Base-by-base conservation (phyloP, 202 grass and related monocot species). In the Eragrostis tef region DNA sequence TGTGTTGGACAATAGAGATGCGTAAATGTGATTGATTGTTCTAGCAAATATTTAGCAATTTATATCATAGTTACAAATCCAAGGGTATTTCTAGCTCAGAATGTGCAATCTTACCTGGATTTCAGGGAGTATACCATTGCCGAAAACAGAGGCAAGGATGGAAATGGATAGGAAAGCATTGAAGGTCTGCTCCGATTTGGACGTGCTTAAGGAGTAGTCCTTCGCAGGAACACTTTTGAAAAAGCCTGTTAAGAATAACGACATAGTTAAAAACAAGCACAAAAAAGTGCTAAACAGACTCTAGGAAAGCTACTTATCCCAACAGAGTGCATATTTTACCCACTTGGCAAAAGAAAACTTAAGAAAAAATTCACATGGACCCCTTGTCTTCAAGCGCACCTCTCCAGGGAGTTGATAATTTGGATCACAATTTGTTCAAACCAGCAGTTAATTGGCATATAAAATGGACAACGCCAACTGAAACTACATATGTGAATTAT, bases 121-220 rank as follows among this genome's bases (percentile, higher is more conserved):
- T 91, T 98, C 95, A 25, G 95, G 95, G 64, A 98, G 82, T 88
- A 98, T 98, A 57, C 95, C 95, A 6, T 93, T 98, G 45, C 95
- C 95, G 67, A 93, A 94, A 71, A 93, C 90, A 0, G 95, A 89
- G 19, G 95, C 95, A 36, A 98, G 84, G 74, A 98, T 98, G 77
- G 92, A 91, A 75, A 98, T 93, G 69, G 95, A 94, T 11, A 91
- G 84, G 86, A 93, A 98, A 49, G 86, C 90, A 83, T 94, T 75
- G 45, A 91, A 91, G 48, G 84, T 63, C 68, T 88, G 44, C 22
- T 91, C 85, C 1, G 89, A 86, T 25, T 85, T 94, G 4, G 92
- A 94, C 25, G 90, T 88, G 58, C 84, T 88, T 26, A 98, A 70
- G 34, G 95, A 91, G 77, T 98, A 98, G 67, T 93, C 82, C 86